Evolutionary conservation across 306 rosid species (phyloP), one percentile per base, ranked within the genome.

Genomic region (Macrotyloma uniflorum): DNA sequence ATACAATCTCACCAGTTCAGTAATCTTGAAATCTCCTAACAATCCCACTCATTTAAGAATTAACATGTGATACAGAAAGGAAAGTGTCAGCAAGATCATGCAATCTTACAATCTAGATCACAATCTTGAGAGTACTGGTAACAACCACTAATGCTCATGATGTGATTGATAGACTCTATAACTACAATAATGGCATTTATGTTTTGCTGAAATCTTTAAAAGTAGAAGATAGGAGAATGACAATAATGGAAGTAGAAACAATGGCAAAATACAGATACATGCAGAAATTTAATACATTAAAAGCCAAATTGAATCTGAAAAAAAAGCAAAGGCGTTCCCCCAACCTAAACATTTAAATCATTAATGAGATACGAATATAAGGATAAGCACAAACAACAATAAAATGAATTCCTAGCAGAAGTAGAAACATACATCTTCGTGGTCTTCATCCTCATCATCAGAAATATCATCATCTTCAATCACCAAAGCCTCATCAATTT

Each of bases 381-480:
- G 35, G 22, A 68, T 13, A 75, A 55, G 7, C 19, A 8, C 28
- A 23, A 38, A 8, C 36, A 23, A 38, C 43, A 36, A 32, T 3
- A 33, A 63, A 20, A 62, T 22, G 64, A 69, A 70, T 43, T 72
- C 57, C 28, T 53, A 22, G 75, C 57, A 80, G 36, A 59, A 35
- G 78, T 23, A 72, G n/a, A 62, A 20, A 55, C 67, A 70, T 81
- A 92, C 98, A 82, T 94, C 97, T 71, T 90, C 96, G 62, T 89
- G 98, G 79, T 94, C 97, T 35, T 91, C 97, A 43, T 93, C 98
- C 22, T 76, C 98, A 15, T 91, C 98, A 47, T 94, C 98, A 3
- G 97, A 94, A 75, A 94, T 89, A 83, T 91, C 98, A 80, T 93
- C 97, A 67, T 94, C 97, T 86, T 91, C 98, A 75, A 94, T 90